These are phyloP conservation scores for Phytophthora litchii DNA, from an alignment of 352 stramenopile species.

Conservation along the genomic window DNA sequence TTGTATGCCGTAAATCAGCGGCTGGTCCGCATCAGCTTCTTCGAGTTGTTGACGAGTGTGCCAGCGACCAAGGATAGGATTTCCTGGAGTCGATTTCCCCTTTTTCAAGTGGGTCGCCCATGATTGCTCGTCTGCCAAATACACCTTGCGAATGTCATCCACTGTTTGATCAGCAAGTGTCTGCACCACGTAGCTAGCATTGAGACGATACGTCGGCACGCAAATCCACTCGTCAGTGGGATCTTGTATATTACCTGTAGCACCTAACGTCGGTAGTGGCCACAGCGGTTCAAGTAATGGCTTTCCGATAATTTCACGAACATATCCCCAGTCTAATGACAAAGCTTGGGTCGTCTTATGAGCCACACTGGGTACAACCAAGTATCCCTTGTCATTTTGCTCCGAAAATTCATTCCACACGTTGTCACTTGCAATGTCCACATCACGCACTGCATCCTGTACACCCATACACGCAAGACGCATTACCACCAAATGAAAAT, in stretches of 20 bases:
- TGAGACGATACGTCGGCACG: constrained; percentile 69
- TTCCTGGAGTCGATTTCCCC: constrained; percentile 64
- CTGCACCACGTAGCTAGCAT: constrained; percentile 76
- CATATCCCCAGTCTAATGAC: constrained; percentile 69
- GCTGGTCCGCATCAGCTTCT: constrained; percentile 59
- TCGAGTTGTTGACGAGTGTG: constrained; percentile 67
- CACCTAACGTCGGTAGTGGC: constrained; percentile 46
- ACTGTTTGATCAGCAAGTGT: constrained; percentile 46
- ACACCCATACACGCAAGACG: constrained; percentile 81
- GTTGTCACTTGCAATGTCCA: constrained; percentile 60
- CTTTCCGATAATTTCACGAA: constrained; percentile 63
- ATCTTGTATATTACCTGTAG: constrained; percentile 22
- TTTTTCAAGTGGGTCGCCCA: constrained; percentile 69
- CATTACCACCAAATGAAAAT: constrained; percentile 85
- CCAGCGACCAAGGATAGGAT: constrained; percentile 83
- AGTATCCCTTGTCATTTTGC: constrained; percentile 89
- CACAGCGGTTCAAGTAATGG: constrained; percentile 74
- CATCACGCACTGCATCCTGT: constrained; percentile 68
- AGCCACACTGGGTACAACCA: constrained; percentile 70
- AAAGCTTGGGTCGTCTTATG: constrained; percentile 29
- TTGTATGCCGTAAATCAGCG: constrained; percentile 73
- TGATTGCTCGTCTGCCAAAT: constrained; percentile 48
- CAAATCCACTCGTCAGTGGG: constrained; percentile 64
- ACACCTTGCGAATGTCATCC: constrained; percentile 50
- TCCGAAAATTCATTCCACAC: constrained; percentile 86